Evolutionary conservation across 352 stramenopile genomes (phyloP), one percentile per base, ranked within the genome.

Genomic region (Phytopythium oedochilum): DNA sequence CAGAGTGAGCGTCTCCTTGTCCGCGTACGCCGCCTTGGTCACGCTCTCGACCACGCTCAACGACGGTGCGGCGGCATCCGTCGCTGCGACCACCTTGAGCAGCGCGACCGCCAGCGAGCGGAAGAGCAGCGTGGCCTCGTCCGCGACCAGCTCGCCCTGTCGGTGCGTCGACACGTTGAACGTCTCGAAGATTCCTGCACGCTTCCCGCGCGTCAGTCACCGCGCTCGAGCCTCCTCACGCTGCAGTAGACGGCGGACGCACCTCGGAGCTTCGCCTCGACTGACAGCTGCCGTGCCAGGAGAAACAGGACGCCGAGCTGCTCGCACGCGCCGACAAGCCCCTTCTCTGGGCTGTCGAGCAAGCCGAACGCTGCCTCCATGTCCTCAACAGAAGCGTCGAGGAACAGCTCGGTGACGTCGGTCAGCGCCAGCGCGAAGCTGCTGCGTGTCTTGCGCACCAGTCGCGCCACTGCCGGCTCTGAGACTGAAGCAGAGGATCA

Each of bases 161-260:
- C 60, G 66, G 50, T 70, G 59, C 34, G 57, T 70, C 22, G 64
- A 70, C 18, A 62, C 55, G 35, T 75, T 75, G 42, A 75, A 75
- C 31, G 65, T 44, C 7, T 64, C 28, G 45, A 73, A 75, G 14
- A 75, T 59, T 0, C 38, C 67, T 73, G 42, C n/a, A 32, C 11
- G 47, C 10, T 14, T 18, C 12, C 0, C 45, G 10, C 31, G 44
- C 38, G 6, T 49, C 17, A 44, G 6, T 5, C 18, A 1, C 9
- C 31, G 10, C 6, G 29, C 32, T 49, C 15, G 9, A 39, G 3
- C 7, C 5, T 23, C n/a, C 10, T 6, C 5, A 39, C 29, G 17
- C 6, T 55, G 26, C 32, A 42, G 25, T 44, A 28, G 18, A 23
- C 10, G 23, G 8, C 14, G 3, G 11, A 34, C 42, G 22, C 28